Conservation (phyloP, 2,329 filamentous ascomycete species). For the Epichloe elymi region DNA sequence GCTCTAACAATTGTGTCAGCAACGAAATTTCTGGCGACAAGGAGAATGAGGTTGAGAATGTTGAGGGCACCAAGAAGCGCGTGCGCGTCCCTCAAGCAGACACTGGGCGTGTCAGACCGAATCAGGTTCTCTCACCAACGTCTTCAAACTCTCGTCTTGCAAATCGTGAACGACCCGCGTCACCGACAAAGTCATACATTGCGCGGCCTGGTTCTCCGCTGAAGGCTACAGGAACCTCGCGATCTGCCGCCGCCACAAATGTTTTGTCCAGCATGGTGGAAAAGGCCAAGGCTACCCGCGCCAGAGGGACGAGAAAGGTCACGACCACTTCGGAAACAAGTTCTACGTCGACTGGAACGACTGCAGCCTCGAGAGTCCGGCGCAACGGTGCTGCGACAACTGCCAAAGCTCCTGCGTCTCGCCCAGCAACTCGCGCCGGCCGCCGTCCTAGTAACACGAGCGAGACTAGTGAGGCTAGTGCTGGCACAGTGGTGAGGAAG, state of each 20-base stretch:
- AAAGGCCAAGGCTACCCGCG: slow-evolving; percentile 43
- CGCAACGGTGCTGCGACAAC: slow-evolving; percentile 21
- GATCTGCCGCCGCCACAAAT: slow-evolving; percentile 28
- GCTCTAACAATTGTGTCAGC: slow-evolving; percentile 27
- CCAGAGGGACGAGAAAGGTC: slow-evolving; percentile 32
- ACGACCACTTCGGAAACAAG: slow-evolving; percentile 31
- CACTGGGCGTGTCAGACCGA: slow-evolving; percentile 24
- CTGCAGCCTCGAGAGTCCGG: slow-evolving; percentile 20
- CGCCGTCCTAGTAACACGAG: slow-evolving; percentile 46
- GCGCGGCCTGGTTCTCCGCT: slow-evolving; percentile 47
- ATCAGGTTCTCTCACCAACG: slow-evolving; percentile 65
- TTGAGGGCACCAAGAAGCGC: slow-evolving; percentile 59
- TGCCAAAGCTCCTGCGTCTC: slow-evolving; percentile 20
- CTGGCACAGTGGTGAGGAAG: slow-evolving; percentile 51
- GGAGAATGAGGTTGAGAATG: slow-evolving; percentile 52
- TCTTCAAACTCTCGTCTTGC: slow-evolving; percentile 64
- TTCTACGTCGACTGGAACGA: slow-evolving; percentile 24
- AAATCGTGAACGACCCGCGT: slow-evolving; percentile 32
- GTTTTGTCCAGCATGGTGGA: slow-evolving; percentile 45
- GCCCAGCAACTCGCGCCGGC: slow-evolving; percentile 32
- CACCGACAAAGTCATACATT: slow-evolving; percentile 44
- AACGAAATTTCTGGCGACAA: slow-evolving; percentile 58
- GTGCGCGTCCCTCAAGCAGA: slow-evolving; percentile 31
- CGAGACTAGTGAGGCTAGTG: slow-evolving; percentile 50
- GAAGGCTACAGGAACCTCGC: slow-evolving; percentile 34